Conservation (phyloP, 305 asterid genomes). For the Nicotiana rustica region DNA sequence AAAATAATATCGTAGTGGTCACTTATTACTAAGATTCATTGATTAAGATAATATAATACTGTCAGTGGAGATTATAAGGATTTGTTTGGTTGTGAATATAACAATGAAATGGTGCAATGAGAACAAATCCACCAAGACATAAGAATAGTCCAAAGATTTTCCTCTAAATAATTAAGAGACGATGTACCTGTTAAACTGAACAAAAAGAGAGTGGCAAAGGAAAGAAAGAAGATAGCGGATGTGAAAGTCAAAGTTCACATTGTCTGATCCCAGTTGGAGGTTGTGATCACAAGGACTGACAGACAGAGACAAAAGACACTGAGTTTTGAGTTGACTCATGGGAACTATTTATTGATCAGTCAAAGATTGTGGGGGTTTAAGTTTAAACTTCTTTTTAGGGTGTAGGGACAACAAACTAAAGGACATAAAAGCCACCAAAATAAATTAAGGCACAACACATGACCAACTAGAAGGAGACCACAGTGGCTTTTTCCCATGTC, state of each 20-base stretch:
- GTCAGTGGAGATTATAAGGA: not conserved
- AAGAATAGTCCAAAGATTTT: slow-evolving; percentile 35
- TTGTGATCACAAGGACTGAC: slow-evolving; percentile 50
- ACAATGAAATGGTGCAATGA: slow-evolving; percentile 6
- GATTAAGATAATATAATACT: not conserved
- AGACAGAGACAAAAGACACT: slow-evolving; percentile 51
- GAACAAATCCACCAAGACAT: slow-evolving; percentile 41
- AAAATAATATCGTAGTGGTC: not conserved
- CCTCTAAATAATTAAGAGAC: slow-evolving; percentile 24
- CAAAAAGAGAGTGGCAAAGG: not conserved
- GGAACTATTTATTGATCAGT: slow-evolving; percentile 45
- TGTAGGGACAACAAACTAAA: slow-evolving; percentile 50
- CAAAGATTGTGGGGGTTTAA: slow-evolving; percentile 47
- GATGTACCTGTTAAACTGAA: not conserved
- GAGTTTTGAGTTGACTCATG: slow-evolving; percentile 50
- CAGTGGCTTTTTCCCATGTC: slow-evolving; percentile 53
- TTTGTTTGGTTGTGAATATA: slow-evolving; percentile 30
- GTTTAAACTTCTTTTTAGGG: slow-evolving; percentile 59
- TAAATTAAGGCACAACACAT: slow-evolving; percentile 44
- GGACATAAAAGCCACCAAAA: slow-evolving; percentile 63
- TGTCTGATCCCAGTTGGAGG: slow-evolving; percentile 76
- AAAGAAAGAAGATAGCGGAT: slow-evolving; percentile 38
- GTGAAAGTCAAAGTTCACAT: slow-evolving; percentile 76
- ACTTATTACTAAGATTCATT: not conserved
- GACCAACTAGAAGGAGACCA: slow-evolving; percentile 58